Evolutionary conservation across 805 yeast species (phyloP), one percentile per base, ranked within the genome.

Genomic region (Wickerhamiella dianesei): DNA sequence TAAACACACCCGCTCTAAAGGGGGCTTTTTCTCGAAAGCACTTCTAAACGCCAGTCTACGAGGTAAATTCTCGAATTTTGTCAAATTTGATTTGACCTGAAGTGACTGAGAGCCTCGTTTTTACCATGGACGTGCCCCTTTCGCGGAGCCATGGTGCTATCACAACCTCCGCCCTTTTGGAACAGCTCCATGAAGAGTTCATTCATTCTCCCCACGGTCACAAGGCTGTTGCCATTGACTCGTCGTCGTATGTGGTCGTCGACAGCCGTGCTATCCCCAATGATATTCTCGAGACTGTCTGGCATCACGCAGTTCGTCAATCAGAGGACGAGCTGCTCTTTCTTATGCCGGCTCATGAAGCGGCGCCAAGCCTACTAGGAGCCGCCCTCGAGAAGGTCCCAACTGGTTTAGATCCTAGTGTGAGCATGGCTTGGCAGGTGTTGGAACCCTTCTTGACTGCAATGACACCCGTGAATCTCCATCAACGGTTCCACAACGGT

Each of bases 291-390:
- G 53, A 60, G 9, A 44, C 58, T 8, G 48, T 66, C 4, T 65
- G 70, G 68, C 63, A 59, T 37, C 71, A 67, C 47, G 69, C 70
- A 3, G 56, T 58, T 43, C 55, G 60, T 40, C 60, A 70, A 16
- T 58, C 62, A 5, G 71, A 67, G 51, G 69, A 67, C 45, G 71
- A 67, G 54, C 57, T 67, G 19, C 48, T 67, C 8, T 51, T 66
- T 21, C 50, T 67, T 12, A 48, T 56, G 51, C 65, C 64, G 2
- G 55, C 62, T 2, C 55, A 56, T 40, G 50, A 50, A 1, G 58
- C 66, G 0, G 55, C 67, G 1, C 53, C 58, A 1, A 59, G 67
- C 13, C 56, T 63, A 20, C 57, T 64, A 40, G 40, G 53, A 19
- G 54, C 60, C 2, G 56, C 61, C 5, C 50, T 66, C 16, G 51